Base-by-base conservation (phyloP, 1,284 basidiomycete species). In the Fomitopsis palustris region DNA sequence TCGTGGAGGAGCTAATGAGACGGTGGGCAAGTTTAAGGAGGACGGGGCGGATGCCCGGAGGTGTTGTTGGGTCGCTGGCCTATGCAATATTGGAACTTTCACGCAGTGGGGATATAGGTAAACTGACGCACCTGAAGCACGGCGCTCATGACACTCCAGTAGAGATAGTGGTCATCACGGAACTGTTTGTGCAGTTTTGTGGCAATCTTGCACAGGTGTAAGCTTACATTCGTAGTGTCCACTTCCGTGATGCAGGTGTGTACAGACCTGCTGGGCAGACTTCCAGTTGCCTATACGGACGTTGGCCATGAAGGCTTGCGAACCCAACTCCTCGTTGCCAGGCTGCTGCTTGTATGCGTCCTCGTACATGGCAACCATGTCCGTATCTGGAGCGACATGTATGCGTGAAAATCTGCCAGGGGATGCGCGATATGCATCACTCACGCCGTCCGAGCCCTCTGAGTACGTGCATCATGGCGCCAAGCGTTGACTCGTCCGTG, bases 281-380 rank as follows among this genome's bases (percentile, higher is more conserved):
- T 91, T 92, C 90, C 90, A 93, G 62, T 89, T 86, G 8, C 81
- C 80, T 38, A 86, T 84, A 63, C 90, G 83, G 29, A 88, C 83
- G 67, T 92, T 90, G 41, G 91, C 89, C 67, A 92, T 86, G 77
- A 95, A 95, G 0, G 90, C 88, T 69, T 95, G 91, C 21, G 81
- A 80, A 14, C 87, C 90, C 6, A 95, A 81, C 57, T 93, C 90
- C 69, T 94, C 91, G 68, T 92, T 93, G 7, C 74, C 70, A 17
- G 93, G 92, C 58, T 88, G 82, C 62, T 86, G 82, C 71, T 88
- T 90, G 75, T 83, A 91, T 2, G 90, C 90, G 54, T 89, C 85
- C 62, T 92, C 90, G 64, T 87, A 92, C 88, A 92, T 91, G 10
- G 78, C 77, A 47, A 91, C 82, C 76, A 87, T 85, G 70, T 92